Conservation (phyloP, 129 eudicot species). For the Saposhnikovia divaricata region DNA sequence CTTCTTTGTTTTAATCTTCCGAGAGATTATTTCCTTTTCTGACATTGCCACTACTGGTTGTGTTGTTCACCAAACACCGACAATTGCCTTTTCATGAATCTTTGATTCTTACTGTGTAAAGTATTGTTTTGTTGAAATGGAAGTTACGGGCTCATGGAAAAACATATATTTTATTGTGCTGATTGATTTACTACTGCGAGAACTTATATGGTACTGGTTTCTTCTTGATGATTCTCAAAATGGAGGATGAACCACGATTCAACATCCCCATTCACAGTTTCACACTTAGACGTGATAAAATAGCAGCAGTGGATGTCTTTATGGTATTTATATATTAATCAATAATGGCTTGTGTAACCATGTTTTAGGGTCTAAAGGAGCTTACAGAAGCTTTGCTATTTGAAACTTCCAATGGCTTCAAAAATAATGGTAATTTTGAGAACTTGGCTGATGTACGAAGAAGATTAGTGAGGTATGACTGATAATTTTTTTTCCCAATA, state of each 20-base stretch:
- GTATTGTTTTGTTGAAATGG: background rate
- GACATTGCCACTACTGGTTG: background rate
- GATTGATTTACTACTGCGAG: too few species aligned
- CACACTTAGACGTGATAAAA: background rate
- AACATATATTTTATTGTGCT: too few species aligned
- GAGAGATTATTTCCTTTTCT: background rate
- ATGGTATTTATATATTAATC: background rate
- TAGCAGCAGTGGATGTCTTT: background rate
- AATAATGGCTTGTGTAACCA: background rate
- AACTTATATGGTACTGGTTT: background rate
- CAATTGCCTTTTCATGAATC: background rate
- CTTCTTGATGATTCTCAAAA: background rate
- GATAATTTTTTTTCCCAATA: too few species aligned
- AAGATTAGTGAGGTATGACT: slow-evolving; percentile 19
- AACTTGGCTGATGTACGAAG: slow-evolving; percentile 4
- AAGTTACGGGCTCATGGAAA: background rate
- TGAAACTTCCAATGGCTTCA: background rate
- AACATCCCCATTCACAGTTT: background rate
- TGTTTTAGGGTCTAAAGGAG: slow-evolving; percentile 30
- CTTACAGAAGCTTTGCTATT: slow-evolving; percentile 6
- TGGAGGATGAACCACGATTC: background rate
- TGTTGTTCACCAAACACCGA: background rate
- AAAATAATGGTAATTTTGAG: slow-evolving; percentile 14
- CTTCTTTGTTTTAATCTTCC: background rate
- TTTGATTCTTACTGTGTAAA: background rate